phyloP scores from a whole-genome alignment of 129 eudicot species.

The Pittosporum tobira region DNA sequence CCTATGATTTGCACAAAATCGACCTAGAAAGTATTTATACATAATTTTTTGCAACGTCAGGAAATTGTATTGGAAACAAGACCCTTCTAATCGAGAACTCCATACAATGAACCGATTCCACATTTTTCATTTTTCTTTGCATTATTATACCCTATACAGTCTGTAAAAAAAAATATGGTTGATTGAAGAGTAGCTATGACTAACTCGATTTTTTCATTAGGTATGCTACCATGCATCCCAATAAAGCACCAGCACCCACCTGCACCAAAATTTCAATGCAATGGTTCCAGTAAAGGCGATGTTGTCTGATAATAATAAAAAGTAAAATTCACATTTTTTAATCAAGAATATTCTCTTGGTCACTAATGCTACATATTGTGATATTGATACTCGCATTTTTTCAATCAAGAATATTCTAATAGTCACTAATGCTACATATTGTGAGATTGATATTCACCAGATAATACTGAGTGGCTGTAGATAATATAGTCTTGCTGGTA shows the following conservation, averaged over 20 bases:
- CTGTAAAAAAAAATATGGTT: neutral
- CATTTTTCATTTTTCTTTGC: no score
- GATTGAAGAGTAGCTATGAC: neutral
- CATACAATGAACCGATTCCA: no score
- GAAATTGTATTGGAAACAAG: no score
- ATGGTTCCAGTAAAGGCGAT: neutral
- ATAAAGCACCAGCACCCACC: constrained; percentile 71
- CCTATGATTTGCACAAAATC: no score
- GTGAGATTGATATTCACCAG: neutral
- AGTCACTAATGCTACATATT: neutral
- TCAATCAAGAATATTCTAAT: neutral
- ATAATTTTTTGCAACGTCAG: no score
- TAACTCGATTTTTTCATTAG: constrained; percentile 33
- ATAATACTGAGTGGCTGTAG: neutral
- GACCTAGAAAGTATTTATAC: no score
- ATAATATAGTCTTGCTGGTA: neutral
- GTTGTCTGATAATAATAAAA: neutral
- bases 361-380: neutral
- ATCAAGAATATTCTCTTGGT: neutral
- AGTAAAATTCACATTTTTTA: neutral
- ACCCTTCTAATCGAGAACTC: no score
- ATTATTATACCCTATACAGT: no score
- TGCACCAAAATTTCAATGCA: constrained; percentile 19
- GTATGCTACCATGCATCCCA: constrained; percentile 57
- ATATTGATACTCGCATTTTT: neutral